Conservation (phyloP, 208 protist species). For the Acanthamoeba polyphaga region DNA sequence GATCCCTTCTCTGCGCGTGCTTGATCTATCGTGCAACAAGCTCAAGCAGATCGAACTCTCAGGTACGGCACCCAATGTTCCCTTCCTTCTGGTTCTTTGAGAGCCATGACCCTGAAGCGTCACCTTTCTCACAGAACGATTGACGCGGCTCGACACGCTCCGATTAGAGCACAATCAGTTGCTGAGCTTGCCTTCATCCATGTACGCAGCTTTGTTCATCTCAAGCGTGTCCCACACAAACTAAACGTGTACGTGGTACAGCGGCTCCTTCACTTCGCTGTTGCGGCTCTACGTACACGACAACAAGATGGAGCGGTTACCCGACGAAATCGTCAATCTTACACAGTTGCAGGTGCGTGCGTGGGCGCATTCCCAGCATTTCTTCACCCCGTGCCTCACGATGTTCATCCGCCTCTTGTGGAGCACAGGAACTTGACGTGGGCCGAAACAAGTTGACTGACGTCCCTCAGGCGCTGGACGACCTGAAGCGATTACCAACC, state of each 20-base stretch:
- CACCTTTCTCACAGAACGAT: background rate
- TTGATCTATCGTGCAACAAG: constrained; percentile 27
- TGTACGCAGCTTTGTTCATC: background rate
- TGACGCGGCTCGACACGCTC: background rate
- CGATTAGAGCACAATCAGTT: constrained; percentile 22
- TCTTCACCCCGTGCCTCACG: background rate
- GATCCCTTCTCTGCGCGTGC: background rate
- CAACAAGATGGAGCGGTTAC: constrained; percentile 49
- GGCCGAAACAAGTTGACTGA: background rate
- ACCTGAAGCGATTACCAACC: background rate
- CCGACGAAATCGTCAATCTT: background rate
- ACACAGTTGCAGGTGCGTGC: background rate
- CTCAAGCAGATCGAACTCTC: background rate
- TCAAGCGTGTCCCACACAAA: background rate
- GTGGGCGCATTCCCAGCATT: background rate
- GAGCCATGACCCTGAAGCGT: background rate
- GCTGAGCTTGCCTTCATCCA: background rate
- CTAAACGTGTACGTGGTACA: background rate
- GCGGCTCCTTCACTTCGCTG: background rate
- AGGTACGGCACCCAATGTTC: background rate
- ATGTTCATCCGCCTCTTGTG: background rate
- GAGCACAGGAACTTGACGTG: background rate
- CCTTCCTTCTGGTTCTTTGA: background rate
- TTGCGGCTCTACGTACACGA: background rate
- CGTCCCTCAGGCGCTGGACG: background rate